phyloP scores from a whole-genome alignment of 31 red algal species.

The Porphyra umbilicalis region DNA sequence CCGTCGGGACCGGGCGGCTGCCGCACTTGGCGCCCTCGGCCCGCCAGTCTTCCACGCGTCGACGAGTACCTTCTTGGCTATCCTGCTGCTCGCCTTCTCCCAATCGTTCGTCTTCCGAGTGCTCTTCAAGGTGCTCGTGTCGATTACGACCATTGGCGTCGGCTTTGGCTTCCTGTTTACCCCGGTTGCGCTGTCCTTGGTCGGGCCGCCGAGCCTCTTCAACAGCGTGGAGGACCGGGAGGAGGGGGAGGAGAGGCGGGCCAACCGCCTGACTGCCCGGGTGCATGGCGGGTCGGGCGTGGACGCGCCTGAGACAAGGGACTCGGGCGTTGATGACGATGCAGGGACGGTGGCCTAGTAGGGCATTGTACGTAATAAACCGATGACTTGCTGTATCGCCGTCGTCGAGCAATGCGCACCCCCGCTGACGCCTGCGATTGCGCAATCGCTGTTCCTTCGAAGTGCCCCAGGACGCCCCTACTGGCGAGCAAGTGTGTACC shows the following conservation, averaged over 20 bases:
- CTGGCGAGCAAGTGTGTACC: too few relatives aligned
- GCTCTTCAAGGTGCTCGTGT: conserved; percentile 52
- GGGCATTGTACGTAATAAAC: too few relatives aligned
- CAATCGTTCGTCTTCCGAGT: conserved; percentile 58
- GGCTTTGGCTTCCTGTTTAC: neutral
- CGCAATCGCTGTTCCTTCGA: too few relatives aligned
- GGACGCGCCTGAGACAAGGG: too few relatives aligned
- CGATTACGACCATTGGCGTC: conserved; percentile 7
- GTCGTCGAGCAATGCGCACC: too few relatives aligned
- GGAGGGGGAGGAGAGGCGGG: conserved; percentile 19
- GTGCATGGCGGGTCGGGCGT: too few relatives aligned
- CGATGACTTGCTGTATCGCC: too few relatives aligned
- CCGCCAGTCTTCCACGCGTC: conserved; percentile 74
- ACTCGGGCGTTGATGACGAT: too few relatives aligned
- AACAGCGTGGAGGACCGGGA: conserved; percentile 22
- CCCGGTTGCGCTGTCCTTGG: conserved; percentile 41
- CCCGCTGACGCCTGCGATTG: too few relatives aligned
- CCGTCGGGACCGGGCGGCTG: conserved; percentile 41
- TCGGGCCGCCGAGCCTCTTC: conserved; percentile 57
- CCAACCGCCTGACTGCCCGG: conserved; percentile 9
- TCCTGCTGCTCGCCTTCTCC: conserved; percentile 31
- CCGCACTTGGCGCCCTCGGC: conserved; percentile 44
- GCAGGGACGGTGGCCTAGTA: too few relatives aligned
- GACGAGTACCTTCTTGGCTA: conserved; percentile 57
- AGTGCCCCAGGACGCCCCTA: too few relatives aligned